Conservation (phyloP, 345 rosid species). For the Salix suchowensis region DNA sequence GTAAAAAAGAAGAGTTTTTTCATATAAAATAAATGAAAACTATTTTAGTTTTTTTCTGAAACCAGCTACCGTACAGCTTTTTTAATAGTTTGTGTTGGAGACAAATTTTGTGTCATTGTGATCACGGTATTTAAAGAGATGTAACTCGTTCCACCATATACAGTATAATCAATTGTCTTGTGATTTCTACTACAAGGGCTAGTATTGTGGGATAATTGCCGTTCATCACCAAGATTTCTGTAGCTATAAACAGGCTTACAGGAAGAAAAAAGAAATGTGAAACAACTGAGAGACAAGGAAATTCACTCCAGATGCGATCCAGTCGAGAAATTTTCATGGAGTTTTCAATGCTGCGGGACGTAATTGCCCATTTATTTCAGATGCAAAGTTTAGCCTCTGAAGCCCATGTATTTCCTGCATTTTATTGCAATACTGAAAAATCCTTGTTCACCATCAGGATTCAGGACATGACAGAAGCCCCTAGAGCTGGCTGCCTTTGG, state of each 20-base stretch:
- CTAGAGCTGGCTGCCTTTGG: constrained; percentile 3
- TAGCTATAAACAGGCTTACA: background rate
- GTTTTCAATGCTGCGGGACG: background rate
- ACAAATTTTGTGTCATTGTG: no score
- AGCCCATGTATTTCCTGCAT: background rate
- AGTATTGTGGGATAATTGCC: no score
- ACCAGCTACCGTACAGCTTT: no score
- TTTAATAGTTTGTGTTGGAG: no score
- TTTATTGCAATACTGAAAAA: constrained; percentile 12
- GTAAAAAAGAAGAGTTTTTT: no score
- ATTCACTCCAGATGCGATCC: background rate
- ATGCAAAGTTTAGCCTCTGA: background rate
- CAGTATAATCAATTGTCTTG: no score
- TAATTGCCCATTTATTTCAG: constrained; percentile 14
- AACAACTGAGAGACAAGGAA: background rate
- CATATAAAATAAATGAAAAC: no score
- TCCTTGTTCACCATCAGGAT: constrained; percentile 7
- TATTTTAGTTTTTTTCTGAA: no score
- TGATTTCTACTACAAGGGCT: no score
- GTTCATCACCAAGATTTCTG: background rate
- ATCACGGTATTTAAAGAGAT: no score
- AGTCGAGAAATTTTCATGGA: background rate
- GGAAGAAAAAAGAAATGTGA: background rate
- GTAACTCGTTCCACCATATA: no score
- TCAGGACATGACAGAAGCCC: constrained; percentile 13